Conservation (phyloP, 1,284 basidiomycete species). For the Coriolopsis trogii region DNA sequence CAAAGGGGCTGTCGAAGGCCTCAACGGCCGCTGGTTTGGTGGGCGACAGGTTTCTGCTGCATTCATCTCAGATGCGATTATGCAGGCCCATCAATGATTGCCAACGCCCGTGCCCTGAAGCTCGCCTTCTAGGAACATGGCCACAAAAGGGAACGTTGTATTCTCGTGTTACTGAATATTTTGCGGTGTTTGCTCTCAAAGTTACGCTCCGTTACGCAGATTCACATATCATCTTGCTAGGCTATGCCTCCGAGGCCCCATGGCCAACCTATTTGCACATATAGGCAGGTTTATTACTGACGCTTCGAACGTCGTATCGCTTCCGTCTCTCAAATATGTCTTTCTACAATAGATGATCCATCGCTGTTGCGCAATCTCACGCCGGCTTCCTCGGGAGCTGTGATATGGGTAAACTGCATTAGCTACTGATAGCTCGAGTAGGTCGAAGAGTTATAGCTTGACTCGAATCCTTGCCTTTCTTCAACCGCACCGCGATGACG, state of each 20-base stretch:
- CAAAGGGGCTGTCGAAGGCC: constrained; percentile 82
- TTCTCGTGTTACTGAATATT: constrained; percentile 18
- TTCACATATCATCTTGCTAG: constrained; percentile 17
- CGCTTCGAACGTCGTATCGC: constrained; percentile 20
- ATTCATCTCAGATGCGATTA: constrained; percentile 90
- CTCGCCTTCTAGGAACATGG: neutral
- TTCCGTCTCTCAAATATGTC: constrained; percentile 28
- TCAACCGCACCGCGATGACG: too few relatives aligned
- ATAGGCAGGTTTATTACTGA: constrained; percentile 37
- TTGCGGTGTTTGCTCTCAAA: constrained; percentile 23
- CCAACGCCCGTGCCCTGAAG: neutral
- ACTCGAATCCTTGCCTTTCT: too few relatives aligned
- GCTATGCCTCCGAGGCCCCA: constrained; percentile 4
- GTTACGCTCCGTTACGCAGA: constrained; percentile 26
- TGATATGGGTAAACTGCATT: constrained; percentile 6
- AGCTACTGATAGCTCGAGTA: constrained; percentile 6
- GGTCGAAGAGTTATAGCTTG: too few relatives aligned
- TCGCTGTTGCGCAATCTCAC: neutral
- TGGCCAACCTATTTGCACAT: constrained; percentile 18
- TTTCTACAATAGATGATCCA: constrained; percentile 31
- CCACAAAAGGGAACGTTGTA: constrained; percentile 21
- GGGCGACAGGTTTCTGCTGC: constrained; percentile 84
- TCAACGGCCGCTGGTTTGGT: constrained; percentile 96
- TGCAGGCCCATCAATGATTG: constrained; percentile 83
- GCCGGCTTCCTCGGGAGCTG: too few relatives aligned